Percentiles rank a stretch among this genome's conserved stretches.
Evolutionary conservation across 2,329 filamentous ascomycete genomes (phyloP).

Genomic region (Botryotinia narcissicola): DNA sequence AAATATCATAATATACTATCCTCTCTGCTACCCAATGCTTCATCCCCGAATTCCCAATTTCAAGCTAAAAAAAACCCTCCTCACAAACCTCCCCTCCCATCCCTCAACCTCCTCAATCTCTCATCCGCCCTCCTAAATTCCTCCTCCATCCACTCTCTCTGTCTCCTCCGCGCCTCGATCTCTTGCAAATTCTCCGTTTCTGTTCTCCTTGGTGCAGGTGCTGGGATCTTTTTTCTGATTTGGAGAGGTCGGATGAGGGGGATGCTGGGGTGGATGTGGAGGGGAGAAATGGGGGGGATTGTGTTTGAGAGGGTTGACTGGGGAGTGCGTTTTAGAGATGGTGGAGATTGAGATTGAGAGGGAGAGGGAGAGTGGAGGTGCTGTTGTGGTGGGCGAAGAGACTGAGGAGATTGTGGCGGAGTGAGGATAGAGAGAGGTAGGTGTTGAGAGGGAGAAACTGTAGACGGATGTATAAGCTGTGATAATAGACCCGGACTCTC

Average conservation of each 20-base stretch:
- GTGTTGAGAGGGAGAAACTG: rapidly evolving
- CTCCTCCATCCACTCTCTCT: not conserved
- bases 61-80: no score
- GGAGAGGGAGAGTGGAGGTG: not conserved
- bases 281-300: rapidly evolving
- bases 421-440: not conserved
- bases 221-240: not conserved
- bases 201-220: not conserved
- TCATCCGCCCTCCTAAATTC: constrained; percentile 16
- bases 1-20: no score
- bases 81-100: constrained; percentile 10
- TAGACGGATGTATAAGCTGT: not conserved
- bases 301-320: no score
- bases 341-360: not conserved
- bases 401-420: not conserved
- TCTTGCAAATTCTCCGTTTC: no score
- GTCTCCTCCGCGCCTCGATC: not conserved
- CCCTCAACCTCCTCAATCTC: constrained; percentile 17
- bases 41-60: no score
- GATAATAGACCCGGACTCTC: not conserved
- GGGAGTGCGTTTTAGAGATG: not conserved
- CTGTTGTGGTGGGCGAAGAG: not conserved
- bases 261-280: not conserved
- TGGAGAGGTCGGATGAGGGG: not conserved
- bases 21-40: no score